Percentiles rank a stretch among this genome's conserved stretches.
phyloP scores from a whole-genome alignment of 331 rosid genomes.

The Malus hybrid region DNA sequence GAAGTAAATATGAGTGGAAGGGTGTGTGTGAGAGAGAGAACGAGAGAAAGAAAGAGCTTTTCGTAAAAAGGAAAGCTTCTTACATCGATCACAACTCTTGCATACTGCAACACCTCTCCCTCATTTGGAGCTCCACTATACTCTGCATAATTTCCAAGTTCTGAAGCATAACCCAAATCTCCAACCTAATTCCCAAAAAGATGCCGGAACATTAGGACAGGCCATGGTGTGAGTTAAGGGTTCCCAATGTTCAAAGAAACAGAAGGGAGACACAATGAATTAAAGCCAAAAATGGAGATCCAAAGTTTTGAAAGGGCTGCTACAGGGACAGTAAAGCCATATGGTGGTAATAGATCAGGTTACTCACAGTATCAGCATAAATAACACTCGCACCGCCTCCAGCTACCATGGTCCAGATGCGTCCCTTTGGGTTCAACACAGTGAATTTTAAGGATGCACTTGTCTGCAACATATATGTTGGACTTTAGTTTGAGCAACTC shows the following conservation, averaged over 20 bases:
- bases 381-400: conserved; percentile 88
- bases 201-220: background rate
- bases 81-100: conserved; percentile 81
- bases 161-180: conserved; percentile 87
- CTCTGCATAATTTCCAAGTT: conserved; percentile 92
- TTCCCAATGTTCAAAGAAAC: background rate
- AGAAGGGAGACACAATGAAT: background rate
- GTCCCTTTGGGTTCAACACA: conserved; percentile 78
- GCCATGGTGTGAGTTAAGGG: background rate
- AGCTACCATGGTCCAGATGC: conserved; percentile 94
- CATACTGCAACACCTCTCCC: conserved; percentile 91
- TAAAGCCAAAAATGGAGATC: background rate
- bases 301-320: background rate
- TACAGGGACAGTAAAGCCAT: background rate
- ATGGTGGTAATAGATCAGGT: background rate
- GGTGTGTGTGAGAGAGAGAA: background rate
- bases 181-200: conserved; percentile 44
- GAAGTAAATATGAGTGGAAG: background rate
- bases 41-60: background rate
- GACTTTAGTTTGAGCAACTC: conserved; percentile 5
- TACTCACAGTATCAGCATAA: conserved; percentile 18
- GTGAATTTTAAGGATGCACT: conserved; percentile 86
- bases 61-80: conserved; percentile 1
- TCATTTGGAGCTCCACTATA: conserved; percentile 95
- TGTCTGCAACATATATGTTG: conserved; percentile 46